Base-by-base conservation (phyloP, 176 grass and related monocot genomes). In the Aechmea fasciata region DNA sequence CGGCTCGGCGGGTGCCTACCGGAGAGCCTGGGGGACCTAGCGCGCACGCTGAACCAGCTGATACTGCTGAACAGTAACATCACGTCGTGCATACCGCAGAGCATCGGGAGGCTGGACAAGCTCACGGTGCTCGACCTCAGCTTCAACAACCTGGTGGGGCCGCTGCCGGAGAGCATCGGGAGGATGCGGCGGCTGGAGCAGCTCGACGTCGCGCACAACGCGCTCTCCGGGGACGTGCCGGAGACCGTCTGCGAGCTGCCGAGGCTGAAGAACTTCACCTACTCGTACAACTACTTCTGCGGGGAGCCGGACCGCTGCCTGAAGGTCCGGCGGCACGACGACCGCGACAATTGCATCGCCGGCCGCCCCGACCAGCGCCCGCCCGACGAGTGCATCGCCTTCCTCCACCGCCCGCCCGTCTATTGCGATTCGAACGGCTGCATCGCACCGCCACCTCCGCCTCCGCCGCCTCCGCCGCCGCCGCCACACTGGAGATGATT, bases 111-210 rank as follows among this genome's bases (percentile, higher is more conserved):
- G 68, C 73, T 96, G 15, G 72, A 88, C 62, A 80, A 88, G 68
- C 88, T 96, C 63, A 91, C 77, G 13, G 92, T 96, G 72, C 80
- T 96, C 71, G 92, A 96, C 81, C 74, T 96, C 68, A 87, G 92
- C 73, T 87, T 75, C 80, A 96, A 96, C 75, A 80, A 26, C 78
- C 51, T 96, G 73, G 83, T 76, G 51, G 88, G 85, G 55, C 67
- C 28, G 11, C 80, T 96, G 65, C 92, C 92, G 15, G 88, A 89
- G 1, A 83, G 78, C 55, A 75, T 96, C 48, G 85, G 83, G 57
- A 66, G 73, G 69, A 86, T 96, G 85, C 65, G 23, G 12, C 78
- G 69, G 1, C 85, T 96, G 19, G 85, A 96, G 82, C 83, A 86
- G 81, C 86, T 96, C 69, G 59, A 96, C 82, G 69, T 96, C 67